Evolutionary conservation across 2,329 filamentous ascomycete species (phyloP), one percentile per base, ranked within the genome.

Genomic region (Nakataea oryzae): DNA sequence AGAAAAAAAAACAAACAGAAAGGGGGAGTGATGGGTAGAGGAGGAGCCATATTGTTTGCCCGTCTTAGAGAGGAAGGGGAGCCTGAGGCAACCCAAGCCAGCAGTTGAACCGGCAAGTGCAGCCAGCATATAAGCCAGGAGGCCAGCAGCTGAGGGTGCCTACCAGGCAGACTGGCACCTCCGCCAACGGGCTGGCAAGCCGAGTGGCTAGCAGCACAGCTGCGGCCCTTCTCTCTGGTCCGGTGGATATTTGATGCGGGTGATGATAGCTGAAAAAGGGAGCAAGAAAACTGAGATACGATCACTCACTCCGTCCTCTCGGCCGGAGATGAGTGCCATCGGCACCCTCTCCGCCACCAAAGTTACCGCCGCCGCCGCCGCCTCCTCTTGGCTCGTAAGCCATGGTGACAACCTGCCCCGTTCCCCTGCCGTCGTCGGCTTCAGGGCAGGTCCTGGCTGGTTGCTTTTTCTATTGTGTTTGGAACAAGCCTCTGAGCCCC

Each of bases 361-460:
- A 66, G 13, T 57, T 58, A 56, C 62, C 59, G 11, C 62, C 65
- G 6, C 57, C 60, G 58, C 54, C 61, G 54, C 41, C 61, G n/a
- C 62, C 66, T 21, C 67, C 65, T 21, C 64, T 65, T 56, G 65
- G 58, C 61, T 68, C 66, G 64, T 68, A 68, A 62, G 66, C 65
- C 66, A 68, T 68, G 54, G 61, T 32, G 47, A 29, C 50, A 30
- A 34, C 3, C 50, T 50, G 7, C n/a, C 21, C 41, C 41, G 17
- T 50, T 21, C 41, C 41, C 41, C 21, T 9, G 41, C 17, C 21
- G 41, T 5, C 41, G 41, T 50, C 21, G 34, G 41, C 11, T 50
- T n/a, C 41, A 50, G n/a, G 41, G 41, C 41, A 50, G 41, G n/a
- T 50, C 41, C 41, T n/a, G 41, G 41, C n/a, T 21, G 41, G 6